These are phyloP conservation scores for Apiospora saccharicola DNA, from an alignment of 2,329 filamentous ascomycete genomes.

Conservation along the genomic window DNA sequence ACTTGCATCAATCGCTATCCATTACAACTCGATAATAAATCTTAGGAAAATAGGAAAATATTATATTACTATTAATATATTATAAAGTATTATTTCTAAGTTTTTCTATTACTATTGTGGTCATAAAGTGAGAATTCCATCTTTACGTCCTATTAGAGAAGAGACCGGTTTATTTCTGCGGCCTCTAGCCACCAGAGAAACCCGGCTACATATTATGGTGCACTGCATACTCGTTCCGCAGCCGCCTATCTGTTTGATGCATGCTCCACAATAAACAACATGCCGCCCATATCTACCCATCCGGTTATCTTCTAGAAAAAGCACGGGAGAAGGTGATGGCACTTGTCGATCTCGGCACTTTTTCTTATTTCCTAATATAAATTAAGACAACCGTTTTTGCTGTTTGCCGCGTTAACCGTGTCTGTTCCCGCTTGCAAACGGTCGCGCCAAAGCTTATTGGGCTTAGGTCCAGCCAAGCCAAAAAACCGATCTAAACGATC, in stretches of 20 bases:
- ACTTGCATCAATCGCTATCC: no score
- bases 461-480: not conserved
- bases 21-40: no score
- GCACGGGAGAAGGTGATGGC: not conserved
- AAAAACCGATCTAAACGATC: slow-evolving; percentile 10
- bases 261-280: not conserved
- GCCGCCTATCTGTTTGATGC: not conserved
- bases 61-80: no score
- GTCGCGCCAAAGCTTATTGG: slow-evolving; percentile 12
- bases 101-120: no score
- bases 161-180: no score
- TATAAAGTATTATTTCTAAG: no score
- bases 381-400: not conserved
- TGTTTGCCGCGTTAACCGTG: not conserved
- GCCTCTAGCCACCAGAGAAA: no score
- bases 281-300: not conserved
- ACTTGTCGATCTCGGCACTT: not conserved
- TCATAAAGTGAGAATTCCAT: no score
- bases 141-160: no score
- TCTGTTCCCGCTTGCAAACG: not conserved
- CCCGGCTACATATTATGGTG: not conserved
- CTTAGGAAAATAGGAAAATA: no score
- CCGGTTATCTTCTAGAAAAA: not conserved
- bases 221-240: not conserved
- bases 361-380: not conserved